Percentiles rank a stretch among this genome's conserved stretches.
Evolutionary conservation across 2,329 filamentous ascomycete genomes (phyloP).

Genomic region (Alternaria sp.): DNA sequence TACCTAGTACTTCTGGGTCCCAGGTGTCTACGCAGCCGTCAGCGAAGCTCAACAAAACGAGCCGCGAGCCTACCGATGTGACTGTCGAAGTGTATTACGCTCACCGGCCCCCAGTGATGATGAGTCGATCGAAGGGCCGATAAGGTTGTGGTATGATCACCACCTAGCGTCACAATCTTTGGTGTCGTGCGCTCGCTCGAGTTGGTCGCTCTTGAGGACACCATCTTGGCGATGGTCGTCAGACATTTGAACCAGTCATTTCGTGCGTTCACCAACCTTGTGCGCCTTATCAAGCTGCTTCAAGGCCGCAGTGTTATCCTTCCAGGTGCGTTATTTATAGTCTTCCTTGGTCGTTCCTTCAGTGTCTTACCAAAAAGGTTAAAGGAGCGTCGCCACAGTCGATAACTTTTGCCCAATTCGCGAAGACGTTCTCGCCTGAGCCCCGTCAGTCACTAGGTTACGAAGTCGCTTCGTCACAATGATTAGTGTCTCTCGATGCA

Average conservation of each 20-base stretch:
- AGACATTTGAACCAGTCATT: not conserved
- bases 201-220: conserved; percentile 57
- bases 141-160: conserved; percentile 64
- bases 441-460: not conserved
- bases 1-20: conserved; percentile 61
- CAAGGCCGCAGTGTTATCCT: conserved; percentile 62
- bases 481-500: not conserved
- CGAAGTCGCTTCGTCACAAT: not conserved
- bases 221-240: conserved; percentile 36
- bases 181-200: conserved; percentile 54
- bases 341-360: not conserved
- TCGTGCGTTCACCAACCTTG: conserved; percentile 43
- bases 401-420: conserved; percentile 59
- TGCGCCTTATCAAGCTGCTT: conserved; percentile 62
- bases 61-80: conserved; percentile 51
- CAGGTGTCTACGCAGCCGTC: conserved; percentile 56
- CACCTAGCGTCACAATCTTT: conserved; percentile 61
- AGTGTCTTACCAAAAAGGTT: conserved; percentile 51
- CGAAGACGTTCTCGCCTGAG: conserved; percentile 51
- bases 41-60: not conserved
- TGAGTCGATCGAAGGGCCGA: conserved; percentile 59
- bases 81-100: conserved; percentile 65
- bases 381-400: conserved; percentile 63
- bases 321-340: not conserved
- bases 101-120: conserved; percentile 60